Evolutionary conservation across 106 monocot species (phyloP), one percentile per base, ranked within the genome.

Genomic region (Phalaenopsis equestris): DNA sequence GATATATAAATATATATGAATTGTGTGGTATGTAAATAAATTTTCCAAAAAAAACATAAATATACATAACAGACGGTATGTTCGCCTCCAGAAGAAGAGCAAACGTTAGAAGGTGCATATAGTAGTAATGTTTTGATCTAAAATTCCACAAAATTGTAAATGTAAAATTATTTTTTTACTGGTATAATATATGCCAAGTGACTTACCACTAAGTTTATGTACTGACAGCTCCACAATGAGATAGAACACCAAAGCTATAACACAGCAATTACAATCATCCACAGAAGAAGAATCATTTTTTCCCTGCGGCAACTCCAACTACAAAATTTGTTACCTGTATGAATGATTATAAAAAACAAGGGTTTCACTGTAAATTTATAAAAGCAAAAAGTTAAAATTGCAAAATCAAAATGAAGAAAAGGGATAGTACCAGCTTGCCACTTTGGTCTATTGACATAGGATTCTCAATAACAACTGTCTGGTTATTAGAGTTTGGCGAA

Each of bases 381-480:
- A 74, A 30, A 45, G 43, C 6, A 74, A 74, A 39, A 14, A 4
- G 64, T 65, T 3, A 1, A 17, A 72, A 12, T 14, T 72, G 15
- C 16, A 41, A 30, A 72, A 41, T 72, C 52, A 55, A 77, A 77
- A 37, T 52, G 41, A 64, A 42, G 55, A 75, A 61, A 77, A 24
- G 42, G 43, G 2, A 70, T 24, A 2, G 46, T 86, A 92, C 92
- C 87, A 88, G 70, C 84, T 90, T 92, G 58, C 88, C 92, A 17
- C 81, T 87, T 81, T 80, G 80, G 79, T 92, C 88, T 15, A 90
- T 81, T 55, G 92, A 92, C 85, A 89, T 90, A 5, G 90, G 88
- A 81, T 92, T 90, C 90, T 92, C 90, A 57, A 92, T 82, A 10
- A 90, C 87, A 70, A 90, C 92, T 38, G 90, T 90, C 55, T 88